These are phyloP conservation scores for Lodderomyces oxycetoniae DNA, from an alignment of 1,139 yeast genomes.

Conservation along the genomic window DNA sequence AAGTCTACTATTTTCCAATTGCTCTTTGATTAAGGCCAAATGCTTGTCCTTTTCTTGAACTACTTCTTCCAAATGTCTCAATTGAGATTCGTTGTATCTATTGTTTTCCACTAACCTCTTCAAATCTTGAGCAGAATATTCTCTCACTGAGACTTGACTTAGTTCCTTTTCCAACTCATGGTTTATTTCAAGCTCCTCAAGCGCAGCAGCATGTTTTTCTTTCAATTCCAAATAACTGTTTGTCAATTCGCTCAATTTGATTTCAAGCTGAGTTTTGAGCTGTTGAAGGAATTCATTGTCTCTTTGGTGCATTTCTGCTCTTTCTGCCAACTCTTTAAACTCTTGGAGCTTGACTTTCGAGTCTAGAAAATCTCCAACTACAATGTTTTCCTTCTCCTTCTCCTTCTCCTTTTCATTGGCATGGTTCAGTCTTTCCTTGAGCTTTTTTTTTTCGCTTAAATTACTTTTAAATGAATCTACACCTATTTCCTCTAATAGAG, in stretches of 20 bases:
- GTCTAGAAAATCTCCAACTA: constrained; percentile 2
- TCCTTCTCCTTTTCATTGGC: no score
- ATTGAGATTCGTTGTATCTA: constrained; percentile 23
- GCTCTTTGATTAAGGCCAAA: constrained; percentile 21
- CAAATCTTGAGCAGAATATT: constrained; percentile 18
- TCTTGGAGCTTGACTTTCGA: constrained; percentile 10
- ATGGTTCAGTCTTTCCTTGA: no score
- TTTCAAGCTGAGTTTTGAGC: constrained; percentile 32
- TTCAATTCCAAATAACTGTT: constrained; percentile 33
- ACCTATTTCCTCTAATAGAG: constrained; percentile 4
- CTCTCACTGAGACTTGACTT: constrained; percentile 14
- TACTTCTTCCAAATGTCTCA: constrained; percentile 17
- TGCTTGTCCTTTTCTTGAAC: constrained; percentile 19
- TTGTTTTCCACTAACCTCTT: constrained; percentile 24
- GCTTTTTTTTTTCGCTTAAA: not conserved
- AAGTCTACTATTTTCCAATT: constrained; percentile 20
- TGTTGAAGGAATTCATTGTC: constrained; percentile 52
- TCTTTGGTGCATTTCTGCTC: constrained; percentile 47
- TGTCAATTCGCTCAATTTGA: constrained; percentile 26
- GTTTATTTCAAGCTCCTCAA: constrained; percentile 45
- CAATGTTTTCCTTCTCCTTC: not conserved
- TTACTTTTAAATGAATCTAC: not conserved
- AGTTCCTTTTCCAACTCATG: constrained; percentile 39
- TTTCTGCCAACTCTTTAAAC: constrained; percentile 25
- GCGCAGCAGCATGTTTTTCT: constrained; percentile 37